Evolutionary conservation across 768 basidiomycete genomes (phyloP).

Genomic region (Xerocomellus chrysenteron): DNA sequence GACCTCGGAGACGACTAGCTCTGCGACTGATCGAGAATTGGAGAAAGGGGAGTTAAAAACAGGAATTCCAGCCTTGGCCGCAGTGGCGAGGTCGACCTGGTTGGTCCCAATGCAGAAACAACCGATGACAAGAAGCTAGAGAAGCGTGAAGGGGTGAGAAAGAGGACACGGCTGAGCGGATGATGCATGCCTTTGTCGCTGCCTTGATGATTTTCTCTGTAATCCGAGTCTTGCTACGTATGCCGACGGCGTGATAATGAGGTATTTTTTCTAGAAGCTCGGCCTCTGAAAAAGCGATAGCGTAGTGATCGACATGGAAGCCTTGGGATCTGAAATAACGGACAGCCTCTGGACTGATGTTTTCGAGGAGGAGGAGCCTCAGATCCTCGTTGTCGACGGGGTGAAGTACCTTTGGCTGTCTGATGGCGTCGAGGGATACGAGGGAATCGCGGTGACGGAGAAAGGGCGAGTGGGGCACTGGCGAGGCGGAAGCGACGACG

Average conservation of each 20-base stretch:
- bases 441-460: conserved; percentile 39
- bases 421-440: conserved; percentile 37
- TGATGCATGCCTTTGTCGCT: conserved; percentile 67
- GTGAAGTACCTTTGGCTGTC: conserved; percentile 71
- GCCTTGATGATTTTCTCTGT: conserved; percentile 87
- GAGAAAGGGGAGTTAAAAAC: conserved; percentile 99
- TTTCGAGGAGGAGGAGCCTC: conserved; percentile 86
- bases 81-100: conserved; percentile 88
- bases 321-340: conserved; percentile 75
- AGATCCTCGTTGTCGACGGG: conserved; percentile 81
- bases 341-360: conserved; percentile 91
- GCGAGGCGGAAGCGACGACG: conserved; percentile 54
- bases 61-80: conserved; percentile 85
- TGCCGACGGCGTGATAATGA: conserved; percentile 91
- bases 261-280: conserved; percentile 85
- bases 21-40: conserved; percentile 98
- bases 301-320: conserved; percentile 87
- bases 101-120: conserved; percentile 99
- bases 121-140: conserved; percentile 89
- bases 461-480: conserved; percentile 38
- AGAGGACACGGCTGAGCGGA: not conserved
- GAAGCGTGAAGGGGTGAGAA: not conserved
- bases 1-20: conserved; percentile 93
- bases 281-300: conserved; percentile 86
- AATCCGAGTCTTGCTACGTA: conserved; percentile 97